A percentile compares a stretch with the other conserved stretches of the same genome.
Evolutionary conservation across 495 filamentous ascomycete species (phyloP).

Genomic region (Evansstolkia leycettana): DNA sequence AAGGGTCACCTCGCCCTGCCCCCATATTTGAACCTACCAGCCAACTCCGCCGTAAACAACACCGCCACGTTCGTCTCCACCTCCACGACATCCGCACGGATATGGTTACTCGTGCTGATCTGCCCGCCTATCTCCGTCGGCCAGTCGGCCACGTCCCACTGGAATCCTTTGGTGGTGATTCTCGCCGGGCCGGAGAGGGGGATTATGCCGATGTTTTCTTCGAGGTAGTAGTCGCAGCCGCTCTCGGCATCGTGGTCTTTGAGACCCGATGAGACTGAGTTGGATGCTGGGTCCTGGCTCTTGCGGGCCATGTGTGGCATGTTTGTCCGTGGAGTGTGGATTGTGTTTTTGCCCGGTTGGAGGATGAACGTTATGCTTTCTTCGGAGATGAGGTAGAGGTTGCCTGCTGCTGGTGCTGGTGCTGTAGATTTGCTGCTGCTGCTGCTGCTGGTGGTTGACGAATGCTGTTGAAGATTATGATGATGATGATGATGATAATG

Average conservation of each 20-base stretch:
- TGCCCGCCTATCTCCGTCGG: constrained; percentile 69
- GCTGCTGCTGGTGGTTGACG: no score
- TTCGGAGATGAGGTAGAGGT: constrained; percentile 62
- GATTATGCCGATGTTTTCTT: constrained; percentile 70
- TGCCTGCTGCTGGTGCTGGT: constrained; percentile 5
- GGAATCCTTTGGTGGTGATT: constrained; percentile 67
- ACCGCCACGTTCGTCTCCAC: constrained; percentile 58
- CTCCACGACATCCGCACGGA: constrained; percentile 42
- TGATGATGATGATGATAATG: neutral
- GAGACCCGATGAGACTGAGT: no score
- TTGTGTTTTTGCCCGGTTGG: constrained; percentile 49
- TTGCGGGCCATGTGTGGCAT: no score
- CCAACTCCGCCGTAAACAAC: constrained; percentile 76
- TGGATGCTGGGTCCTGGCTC: no score
- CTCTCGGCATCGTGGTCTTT: neutral
- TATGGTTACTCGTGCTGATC: constrained; percentile 89
- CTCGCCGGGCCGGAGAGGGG: constrained; percentile 60
- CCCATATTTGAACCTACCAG: constrained; percentile 23
- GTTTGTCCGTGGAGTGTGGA: constrained; percentile 44
- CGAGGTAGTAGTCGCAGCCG: constrained; percentile 21
- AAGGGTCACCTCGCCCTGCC: constrained; percentile 1
- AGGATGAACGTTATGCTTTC: constrained; percentile 74
- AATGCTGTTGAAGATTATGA: no score
- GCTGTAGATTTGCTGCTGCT: constrained; percentile 1
- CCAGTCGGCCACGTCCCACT: constrained; percentile 84